Evolutionary conservation across 2,329 filamentous ascomycete species (phyloP), one percentile per base, ranked within the genome.

Genomic region (Nigrospora sphaerica): DNA sequence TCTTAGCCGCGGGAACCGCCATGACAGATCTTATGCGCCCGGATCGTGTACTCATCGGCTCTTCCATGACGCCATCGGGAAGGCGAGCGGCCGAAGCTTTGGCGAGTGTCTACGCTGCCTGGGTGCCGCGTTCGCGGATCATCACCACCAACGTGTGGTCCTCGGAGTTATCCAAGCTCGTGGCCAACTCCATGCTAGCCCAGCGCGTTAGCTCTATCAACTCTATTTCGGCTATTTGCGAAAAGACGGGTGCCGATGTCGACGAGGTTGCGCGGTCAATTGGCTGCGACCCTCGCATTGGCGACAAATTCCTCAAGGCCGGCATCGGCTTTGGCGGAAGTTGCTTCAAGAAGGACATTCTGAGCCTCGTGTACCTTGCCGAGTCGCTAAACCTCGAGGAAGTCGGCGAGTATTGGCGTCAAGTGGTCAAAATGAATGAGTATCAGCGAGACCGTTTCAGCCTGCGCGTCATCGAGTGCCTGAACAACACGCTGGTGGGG

Each of bases 121-220:
- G 87, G 87, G 80, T 91, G 10, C 77, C 83, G 3, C 70, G 72
- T 16, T 68, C 75, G 17, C 77, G 78, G 49, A 88, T 92, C 58
- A 68, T 90, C 45, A 83, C 79, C 23, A 85, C 84, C 57, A 86
- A 89, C 55, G 72, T 85, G 0, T 90, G 82, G 78, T 89, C 85
- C 1, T 88, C 86, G 0, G 87, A 92, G 65, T 74, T 92, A 18
- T 75, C 85, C 46, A 92, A 92, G 67, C 75, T 92, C 0, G 86
- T 85, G 1, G 84, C 86, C 47, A 92, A 92, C 63, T 84, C 85
- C 3, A 82, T 92, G 77, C 73, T 92, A 10, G 87, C 87, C 1
- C 87, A 92, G 67, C 77, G 86, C 43, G 86, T 92, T 57, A 86
- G 81, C 60, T 88, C 82, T 64, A 88, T 92, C 68, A 92, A 91